These are phyloP conservation scores for Sphenostylis stenocarpa DNA, from an alignment of 306 rosid genomes.

Conservation along the genomic window DNA sequence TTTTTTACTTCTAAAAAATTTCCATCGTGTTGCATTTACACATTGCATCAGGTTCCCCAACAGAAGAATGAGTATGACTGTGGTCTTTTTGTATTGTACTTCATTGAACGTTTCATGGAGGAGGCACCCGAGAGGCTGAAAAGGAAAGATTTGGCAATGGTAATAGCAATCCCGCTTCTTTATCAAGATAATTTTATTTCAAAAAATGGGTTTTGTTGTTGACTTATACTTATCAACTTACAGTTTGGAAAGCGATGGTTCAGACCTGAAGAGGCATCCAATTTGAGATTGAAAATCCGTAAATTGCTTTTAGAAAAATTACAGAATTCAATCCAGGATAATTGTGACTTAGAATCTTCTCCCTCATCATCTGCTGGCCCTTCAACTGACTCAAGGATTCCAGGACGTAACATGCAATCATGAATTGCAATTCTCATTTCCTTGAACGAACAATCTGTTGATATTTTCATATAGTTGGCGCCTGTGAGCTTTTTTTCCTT, in stretches of 20 bases:
- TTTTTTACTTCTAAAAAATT: not conserved
- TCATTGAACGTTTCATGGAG: constrained; percentile 83
- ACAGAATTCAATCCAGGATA: constrained; percentile 29
- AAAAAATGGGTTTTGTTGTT: constrained; percentile 4
- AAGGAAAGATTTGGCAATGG: constrained; percentile 74
- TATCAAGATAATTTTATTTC: not conserved
- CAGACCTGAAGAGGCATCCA: constrained; percentile 83
- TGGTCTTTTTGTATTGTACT: constrained; percentile 86
- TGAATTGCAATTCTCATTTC: constrained; percentile 2
- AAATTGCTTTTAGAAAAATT: constrained; percentile 61
- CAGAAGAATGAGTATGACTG: constrained; percentile 92
- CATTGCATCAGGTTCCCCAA: constrained; percentile 81
- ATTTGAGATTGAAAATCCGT: constrained; percentile 71
- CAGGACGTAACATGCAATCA: constrained; percentile 11
- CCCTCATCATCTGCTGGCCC: constrained; percentile 26
- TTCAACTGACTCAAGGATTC: constrained; percentile 18
- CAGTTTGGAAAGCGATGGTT: constrained; percentile 93
- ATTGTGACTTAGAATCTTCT: constrained; percentile 25
- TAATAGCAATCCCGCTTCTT: constrained; percentile 28
- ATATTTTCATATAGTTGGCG: constrained; percentile 18
- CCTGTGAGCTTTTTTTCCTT: constrained; percentile 4
- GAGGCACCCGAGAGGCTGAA: constrained; percentile 77
- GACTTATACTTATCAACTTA: constrained; percentile 21
- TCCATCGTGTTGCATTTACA: constrained; percentile 16
- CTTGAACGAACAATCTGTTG: constrained; percentile 29